Evolutionary conservation across 2,329 filamentous ascomycete genomes (phyloP), one percentile per base, ranked within the genome.

Genomic region (Alternaria triticina): DNA sequence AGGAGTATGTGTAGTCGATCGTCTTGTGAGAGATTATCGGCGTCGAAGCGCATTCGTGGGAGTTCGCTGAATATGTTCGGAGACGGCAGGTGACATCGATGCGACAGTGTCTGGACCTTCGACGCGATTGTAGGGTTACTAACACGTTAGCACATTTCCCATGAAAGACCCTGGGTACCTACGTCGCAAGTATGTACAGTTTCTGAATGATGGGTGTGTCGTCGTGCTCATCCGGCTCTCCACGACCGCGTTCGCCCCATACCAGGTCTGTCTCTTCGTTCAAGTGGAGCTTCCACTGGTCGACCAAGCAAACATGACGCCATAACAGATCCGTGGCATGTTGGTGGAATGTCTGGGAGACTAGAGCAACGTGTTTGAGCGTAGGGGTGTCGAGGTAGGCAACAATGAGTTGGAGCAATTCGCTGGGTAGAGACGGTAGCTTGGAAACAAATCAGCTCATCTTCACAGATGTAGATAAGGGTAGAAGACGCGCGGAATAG

Each of bases 11-110:
- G 78, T 2, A 82, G 79, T 6, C 81, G 73, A 3, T 65, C 62
- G 62, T 84, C 82, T 22, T 71, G 70, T 5, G 82, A 83, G 6
- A 84, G 71, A 2, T 75, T 80, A 17, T 75, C 74, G 22, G 73
- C 72, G 23, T 79, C 70, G 69, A 84, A 84, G 43, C 76, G 71
- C 56, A 78, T 77, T 28, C 70, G 67, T 7, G 81, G 82, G 2
- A 84, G 73, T 57, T 83, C 82, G 23, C 71, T 68, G 70, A 83
- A 84, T 50, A 83, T 82, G 28, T 79, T 79, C 0, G 83, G 83
- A 3, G 79, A 77, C 1, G 82, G 81, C 1, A 84, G 70, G 63
- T 84, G 82, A 68, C 83, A 85, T 23, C 81, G 80, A 68, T 84
- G 82, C 11, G 79, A 82, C 7, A 85, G 66, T 6, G 72, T 73